These are phyloP conservation scores for Perkinsus olseni DNA, from an alignment of 169 alveolate species.

Conservation along the genomic window DNA sequence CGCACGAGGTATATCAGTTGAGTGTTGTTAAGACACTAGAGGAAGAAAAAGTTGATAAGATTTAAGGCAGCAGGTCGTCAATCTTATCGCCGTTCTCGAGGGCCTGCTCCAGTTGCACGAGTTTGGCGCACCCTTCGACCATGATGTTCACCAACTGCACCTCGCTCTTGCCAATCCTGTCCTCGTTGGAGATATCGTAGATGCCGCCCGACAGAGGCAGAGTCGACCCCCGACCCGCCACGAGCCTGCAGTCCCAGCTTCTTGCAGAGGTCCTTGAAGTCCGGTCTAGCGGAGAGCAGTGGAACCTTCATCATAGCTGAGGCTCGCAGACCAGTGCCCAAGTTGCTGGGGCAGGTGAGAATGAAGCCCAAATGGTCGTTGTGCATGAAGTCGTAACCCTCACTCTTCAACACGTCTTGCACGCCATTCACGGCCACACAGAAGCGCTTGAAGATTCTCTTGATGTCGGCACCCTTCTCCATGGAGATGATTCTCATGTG, in stretches of 20 bases:
- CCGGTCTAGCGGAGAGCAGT: slow-evolving; percentile 10
- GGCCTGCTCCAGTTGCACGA: slow-evolving; percentile 18
- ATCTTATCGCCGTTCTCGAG: slow-evolving; percentile 7
- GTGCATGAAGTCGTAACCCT: slow-evolving; percentile 24
- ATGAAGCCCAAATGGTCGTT: slow-evolving; percentile 29
- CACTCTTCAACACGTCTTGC: slow-evolving; percentile 23
- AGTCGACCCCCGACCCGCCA: slow-evolving; percentile 22
- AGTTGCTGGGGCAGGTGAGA: slow-evolving; percentile 44
- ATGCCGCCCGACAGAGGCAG: slow-evolving; percentile 18
- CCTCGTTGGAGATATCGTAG: slow-evolving; percentile 19
- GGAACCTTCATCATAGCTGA: slow-evolving; percentile 32
- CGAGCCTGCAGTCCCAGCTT: slow-evolving; percentile 9
- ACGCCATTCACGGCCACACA: slow-evolving; percentile 21
- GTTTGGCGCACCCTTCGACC: slow-evolving; percentile 15
- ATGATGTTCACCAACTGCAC: slow-evolving; percentile 25
- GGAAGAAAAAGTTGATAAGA: background rate
- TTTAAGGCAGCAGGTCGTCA: background rate
- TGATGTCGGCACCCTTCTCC: slow-evolving; percentile 46
- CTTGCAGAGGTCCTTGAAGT: slow-evolving; percentile 2
- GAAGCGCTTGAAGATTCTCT: slow-evolving; percentile 40
- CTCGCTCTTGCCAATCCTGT: slow-evolving; percentile 20
- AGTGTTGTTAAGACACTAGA: background rate
- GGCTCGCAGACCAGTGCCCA: slow-evolving; percentile 50
- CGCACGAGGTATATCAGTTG: too few species aligned
- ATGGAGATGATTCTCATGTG: slow-evolving; percentile 41